These are phyloP conservation scores for Iberis pinnata DNA, from an alignment of 345 rosid genomes.

Conservation along the genomic window DNA sequence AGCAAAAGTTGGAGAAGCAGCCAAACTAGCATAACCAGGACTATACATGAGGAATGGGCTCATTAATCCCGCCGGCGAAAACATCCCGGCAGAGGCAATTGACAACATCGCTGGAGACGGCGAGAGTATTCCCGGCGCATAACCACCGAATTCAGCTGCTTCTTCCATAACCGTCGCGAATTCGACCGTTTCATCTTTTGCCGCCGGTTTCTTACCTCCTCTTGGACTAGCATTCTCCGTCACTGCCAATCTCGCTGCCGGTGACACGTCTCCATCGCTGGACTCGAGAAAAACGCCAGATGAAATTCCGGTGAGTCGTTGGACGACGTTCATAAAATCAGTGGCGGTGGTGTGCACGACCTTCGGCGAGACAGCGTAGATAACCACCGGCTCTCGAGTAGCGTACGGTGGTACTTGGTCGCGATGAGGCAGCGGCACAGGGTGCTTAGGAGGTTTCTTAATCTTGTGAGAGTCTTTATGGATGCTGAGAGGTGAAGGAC, in stretches of 20 bases:
- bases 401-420: conserved; percentile 16
- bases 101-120: conserved; percentile 60
- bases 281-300: conserved; percentile 37
- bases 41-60: conserved; percentile 42
- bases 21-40: conserved; percentile 33
- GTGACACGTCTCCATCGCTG: conserved; percentile 47
- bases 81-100: conserved; percentile 37
- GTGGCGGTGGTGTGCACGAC: conserved; percentile 55
- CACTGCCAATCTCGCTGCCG: conserved; percentile 75
- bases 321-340: conserved; percentile 77
- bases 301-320: conserved; percentile 75
- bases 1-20: conserved; percentile 48
- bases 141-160: conserved; percentile 30
- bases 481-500: conserved; percentile 65
- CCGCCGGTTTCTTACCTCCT: conserved; percentile 32
- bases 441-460: conserved; percentile 55
- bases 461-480: conserved; percentile 58
- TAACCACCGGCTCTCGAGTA: conserved; percentile 47
- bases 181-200: no score
- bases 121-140: conserved; percentile 63
- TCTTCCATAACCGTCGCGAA: conserved; percentile 21
- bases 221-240: conserved; percentile 63
- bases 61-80: conserved; percentile 44
- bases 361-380: conserved; percentile 80
- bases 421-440: conserved; percentile 26